These are phyloP conservation scores for Aspergillus sp. DNA, from an alignment of 2,329 filamentous ascomycete species.

Conservation along the genomic window DNA sequence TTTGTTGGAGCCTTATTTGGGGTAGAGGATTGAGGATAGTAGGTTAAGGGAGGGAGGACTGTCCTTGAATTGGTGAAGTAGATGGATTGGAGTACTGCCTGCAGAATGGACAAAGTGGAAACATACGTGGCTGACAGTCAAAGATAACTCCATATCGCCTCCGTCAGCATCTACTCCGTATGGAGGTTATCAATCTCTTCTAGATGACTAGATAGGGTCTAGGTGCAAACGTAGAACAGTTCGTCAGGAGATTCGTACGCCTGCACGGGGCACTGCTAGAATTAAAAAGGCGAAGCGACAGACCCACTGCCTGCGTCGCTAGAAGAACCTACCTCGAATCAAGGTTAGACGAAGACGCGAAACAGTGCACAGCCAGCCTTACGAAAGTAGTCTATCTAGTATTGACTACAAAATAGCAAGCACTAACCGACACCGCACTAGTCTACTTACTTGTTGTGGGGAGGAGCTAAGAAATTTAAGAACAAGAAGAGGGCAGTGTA, in stretches of 20 bases:
- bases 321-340: not conserved
- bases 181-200: not conserved
- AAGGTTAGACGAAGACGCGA: no score
- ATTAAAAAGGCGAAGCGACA: no score
- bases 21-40: not conserved
- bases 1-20: constrained; percentile 25
- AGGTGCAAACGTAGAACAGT: not conserved
- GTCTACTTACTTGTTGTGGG: no score
- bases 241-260: not conserved
- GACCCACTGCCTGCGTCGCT: not conserved
- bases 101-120: not conserved
- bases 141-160: not conserved
- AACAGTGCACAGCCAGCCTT: no score
- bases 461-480: not conserved
- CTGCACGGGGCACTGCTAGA: not conserved
- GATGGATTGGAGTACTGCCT: not conserved
- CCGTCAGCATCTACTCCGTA: not conserved
- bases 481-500: not conserved
- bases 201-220: not conserved
- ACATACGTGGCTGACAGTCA: not conserved
- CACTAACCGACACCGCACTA: no score
- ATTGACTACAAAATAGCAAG: no score
- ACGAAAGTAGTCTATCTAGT: no score
- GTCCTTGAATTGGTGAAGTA: not conserved
- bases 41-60: not conserved